Base-by-base conservation (phyloP, 1,139 yeast genomes). In the Scheffersomyces quercinus region DNA sequence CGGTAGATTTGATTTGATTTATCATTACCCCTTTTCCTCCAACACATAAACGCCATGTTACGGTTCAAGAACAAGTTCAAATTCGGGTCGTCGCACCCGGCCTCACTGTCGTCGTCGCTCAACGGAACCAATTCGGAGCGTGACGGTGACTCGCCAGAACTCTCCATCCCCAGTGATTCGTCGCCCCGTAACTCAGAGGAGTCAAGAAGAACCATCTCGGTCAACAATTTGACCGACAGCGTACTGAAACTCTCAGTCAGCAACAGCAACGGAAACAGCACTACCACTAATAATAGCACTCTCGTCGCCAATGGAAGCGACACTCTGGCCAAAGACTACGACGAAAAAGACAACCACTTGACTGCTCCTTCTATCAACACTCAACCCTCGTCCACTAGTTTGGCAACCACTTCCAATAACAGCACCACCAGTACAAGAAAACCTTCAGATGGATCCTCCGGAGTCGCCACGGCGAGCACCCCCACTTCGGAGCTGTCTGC, bases 51-150 rank as follows among this genome's bases (percentile, higher is more conserved):
- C 26, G 26, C 41, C 36, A 73, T 73, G 78, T 61, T 72, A 39
- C 73, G 71, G 55, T 70, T 74, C 57, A 74, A 73, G 52, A 74
- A 73, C 54, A 74, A 74, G 57, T 70, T 74, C 59, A 73, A 71
- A 59, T 72, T 74, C 52, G 73, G 77, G 16, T 58, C 73, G 8
- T 59, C 70, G 35, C 49, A 42, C 28, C 33, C 45, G 5, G 42
- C 31, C 8, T 29, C 40, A 15, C 43, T 47, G 26, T 30, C 47
- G 4, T 40, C 31, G 7, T 29, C 40, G 20, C 43, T 47, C 12
- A 31, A 43, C 13, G 40, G 39, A 10, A 20, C 26, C 26, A 20
- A 20, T 20, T 8, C 48, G 3, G 46, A 52, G 20, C 53, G 54
- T 35, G 55, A 60, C 47, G 45, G 64, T 30, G 39, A 52, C 7